A percentile compares a stretch with the other conserved stretches of the same genome.
phyloP scores from a whole-genome alignment of 2,329 filamentous ascomycete genomes.

The Ilyonectria robusta region DNA sequence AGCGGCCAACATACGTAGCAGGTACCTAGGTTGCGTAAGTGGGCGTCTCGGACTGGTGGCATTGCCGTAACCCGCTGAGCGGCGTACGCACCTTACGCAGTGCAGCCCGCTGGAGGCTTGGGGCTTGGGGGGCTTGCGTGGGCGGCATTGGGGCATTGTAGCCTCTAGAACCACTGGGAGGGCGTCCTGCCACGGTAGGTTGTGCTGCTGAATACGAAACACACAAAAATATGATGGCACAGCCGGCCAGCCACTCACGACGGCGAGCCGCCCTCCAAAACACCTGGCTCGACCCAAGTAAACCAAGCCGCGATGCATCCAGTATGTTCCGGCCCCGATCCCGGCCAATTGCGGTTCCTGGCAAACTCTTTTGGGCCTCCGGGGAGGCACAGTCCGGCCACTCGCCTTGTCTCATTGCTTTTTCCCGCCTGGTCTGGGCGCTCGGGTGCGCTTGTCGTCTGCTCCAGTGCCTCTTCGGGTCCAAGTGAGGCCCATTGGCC shows the following conservation, averaged over 20 bases:
- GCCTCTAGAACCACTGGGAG: not conserved
- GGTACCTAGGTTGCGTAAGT: constrained; percentile 41
- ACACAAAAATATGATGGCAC: constrained; percentile 21
- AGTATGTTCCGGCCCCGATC: constrained; percentile 42
- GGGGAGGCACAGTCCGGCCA: constrained; percentile 38
- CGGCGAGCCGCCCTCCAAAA: constrained; percentile 14
- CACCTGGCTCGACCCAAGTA: constrained; percentile 24
- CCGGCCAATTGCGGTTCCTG: constrained; percentile 42
- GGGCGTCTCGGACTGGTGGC: constrained; percentile 15
- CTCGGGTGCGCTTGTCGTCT: constrained; percentile 43
- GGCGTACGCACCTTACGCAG: constrained; percentile 1
- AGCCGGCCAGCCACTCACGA: constrained; percentile 20
- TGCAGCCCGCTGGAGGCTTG: constrained; percentile 8
- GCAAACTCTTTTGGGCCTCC: constrained; percentile 35
- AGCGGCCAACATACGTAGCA: constrained; percentile 21
- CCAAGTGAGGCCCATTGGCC: constrained; percentile 26
- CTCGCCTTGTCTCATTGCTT: constrained; percentile 43
- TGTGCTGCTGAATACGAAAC: constrained; percentile 28
- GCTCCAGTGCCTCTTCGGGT: constrained; percentile 31
- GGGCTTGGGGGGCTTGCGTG: not conserved
- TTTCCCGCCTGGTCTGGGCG: constrained; percentile 45
- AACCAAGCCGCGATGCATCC: constrained; percentile 31
- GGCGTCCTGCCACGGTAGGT: constrained; percentile 1
- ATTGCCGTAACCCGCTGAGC: constrained; percentile 12
- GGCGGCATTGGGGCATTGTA: not conserved